Percentiles rank a stretch among this genome's conserved stretches.
These are phyloP conservation scores for Chamaecyparis obtusa DNA, from an alignment of 75 land plant genomes.

Conservation along the genomic window DNA sequence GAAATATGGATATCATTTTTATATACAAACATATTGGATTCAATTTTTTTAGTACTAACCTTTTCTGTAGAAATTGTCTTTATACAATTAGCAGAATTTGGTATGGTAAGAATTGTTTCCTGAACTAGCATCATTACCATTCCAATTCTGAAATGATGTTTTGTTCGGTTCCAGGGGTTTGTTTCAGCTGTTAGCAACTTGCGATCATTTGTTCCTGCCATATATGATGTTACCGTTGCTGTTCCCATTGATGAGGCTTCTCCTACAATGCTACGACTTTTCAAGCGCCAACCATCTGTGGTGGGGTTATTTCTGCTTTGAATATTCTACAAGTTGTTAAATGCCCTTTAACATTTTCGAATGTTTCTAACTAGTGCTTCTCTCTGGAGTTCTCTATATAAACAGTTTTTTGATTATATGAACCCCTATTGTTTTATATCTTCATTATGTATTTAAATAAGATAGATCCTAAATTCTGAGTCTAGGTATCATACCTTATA, in stretches of 20 bases:
- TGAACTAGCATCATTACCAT: conserved; percentile 1
- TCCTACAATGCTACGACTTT: conserved; percentile 84
- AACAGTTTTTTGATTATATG: not conserved
- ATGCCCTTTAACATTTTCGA: not conserved
- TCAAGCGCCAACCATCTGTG: conserved; percentile 81
- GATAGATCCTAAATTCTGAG: not conserved
- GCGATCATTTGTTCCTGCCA: conserved; percentile 89
- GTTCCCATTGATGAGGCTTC: conserved; percentile 61
- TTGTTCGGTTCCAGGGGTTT: conserved; percentile 62
- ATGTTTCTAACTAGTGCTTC: not conserved
- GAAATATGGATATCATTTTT: not conserved
- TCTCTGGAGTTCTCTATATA: not conserved
- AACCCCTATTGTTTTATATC: not conserved
- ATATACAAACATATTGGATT: not conserved
- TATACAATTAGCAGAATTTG: not conserved
- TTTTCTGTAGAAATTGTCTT: not conserved
- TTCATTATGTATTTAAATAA: not conserved
- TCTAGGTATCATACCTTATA: not conserved
- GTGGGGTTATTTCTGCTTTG: conserved; percentile 32
- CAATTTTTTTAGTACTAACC: not conserved
- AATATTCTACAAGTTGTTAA: not conserved
- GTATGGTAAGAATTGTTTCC: not conserved
- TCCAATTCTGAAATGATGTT: not conserved
- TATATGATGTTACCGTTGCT: conserved; percentile 86
- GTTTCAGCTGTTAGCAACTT: conserved; percentile 78